Conservation (phyloP, 2,329 filamentous ascomycete species). For the Colletotrichum orchidophilum region DNA sequence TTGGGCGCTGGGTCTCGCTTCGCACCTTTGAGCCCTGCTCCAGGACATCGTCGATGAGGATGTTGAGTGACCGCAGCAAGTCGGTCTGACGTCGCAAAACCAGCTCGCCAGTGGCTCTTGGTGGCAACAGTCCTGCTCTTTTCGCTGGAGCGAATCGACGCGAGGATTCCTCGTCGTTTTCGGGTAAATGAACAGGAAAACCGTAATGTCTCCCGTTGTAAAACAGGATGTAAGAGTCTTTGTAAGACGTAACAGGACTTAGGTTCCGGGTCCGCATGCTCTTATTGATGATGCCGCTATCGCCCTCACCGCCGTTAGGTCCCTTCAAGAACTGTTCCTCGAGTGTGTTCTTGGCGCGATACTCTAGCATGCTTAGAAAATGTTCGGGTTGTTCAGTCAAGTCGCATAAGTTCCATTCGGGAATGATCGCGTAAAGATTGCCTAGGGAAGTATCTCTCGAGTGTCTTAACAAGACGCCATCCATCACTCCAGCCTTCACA, state of each 20-base stretch:
- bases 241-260: constrained; percentile 38
- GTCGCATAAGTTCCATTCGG: constrained; percentile 56
- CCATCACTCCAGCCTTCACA: constrained; percentile 44
- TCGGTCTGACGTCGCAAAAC: constrained; percentile 50
- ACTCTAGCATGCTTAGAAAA: constrained; percentile 49
- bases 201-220: constrained; percentile 47
- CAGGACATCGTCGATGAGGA: constrained; percentile 54
- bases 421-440: constrained; percentile 48
- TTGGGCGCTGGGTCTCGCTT: constrained; percentile 33
- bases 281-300: constrained; percentile 45
- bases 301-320: constrained; percentile 44
- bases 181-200: constrained; percentile 48
- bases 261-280: constrained; percentile 47
- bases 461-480: constrained; percentile 47
- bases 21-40: constrained; percentile 46
- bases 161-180: constrained; percentile 37
- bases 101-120: constrained; percentile 43
- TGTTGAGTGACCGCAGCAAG: constrained; percentile 49
- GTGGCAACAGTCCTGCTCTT: constrained; percentile 38
- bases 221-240: constrained; percentile 49
- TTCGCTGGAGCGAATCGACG: constrained; percentile 37
- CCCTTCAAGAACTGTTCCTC: constrained; percentile 46
- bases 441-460: constrained; percentile 46
- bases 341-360: constrained; percentile 47
- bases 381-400: constrained; percentile 47